Evolutionary conservation across 164 flowering plant species (phyloP).

Genomic region (Houttuynia cordata): DNA sequence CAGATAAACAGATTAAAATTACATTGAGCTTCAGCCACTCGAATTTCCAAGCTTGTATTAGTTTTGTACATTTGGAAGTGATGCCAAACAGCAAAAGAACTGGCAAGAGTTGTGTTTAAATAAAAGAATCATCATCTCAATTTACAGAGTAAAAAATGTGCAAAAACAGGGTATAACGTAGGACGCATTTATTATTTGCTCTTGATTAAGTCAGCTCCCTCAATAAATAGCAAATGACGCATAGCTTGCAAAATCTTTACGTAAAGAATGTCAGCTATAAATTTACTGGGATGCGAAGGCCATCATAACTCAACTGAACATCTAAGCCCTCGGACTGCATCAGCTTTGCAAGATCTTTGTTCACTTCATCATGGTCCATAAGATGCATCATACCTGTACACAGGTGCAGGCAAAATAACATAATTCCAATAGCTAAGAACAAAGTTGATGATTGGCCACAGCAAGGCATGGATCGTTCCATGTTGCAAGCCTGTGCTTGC

Average conservation of each 20-base stretch:
- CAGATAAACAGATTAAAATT: too few species aligned
- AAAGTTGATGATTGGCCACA: too few species aligned
- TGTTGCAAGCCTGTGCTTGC: too few species aligned
- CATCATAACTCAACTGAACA: constrained; percentile 81
- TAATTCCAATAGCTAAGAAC: too few species aligned
- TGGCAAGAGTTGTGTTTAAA: too few species aligned
- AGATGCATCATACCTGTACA: constrained; percentile 91
- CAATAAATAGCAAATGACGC: background rate
- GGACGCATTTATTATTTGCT: background rate
- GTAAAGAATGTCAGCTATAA: constrained; percentile 22
- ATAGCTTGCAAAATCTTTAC: background rate
- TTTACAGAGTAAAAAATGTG: too few species aligned
- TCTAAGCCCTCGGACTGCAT: constrained; percentile 74
- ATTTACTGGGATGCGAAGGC: constrained; percentile 61
- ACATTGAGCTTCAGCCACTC: too few species aligned
- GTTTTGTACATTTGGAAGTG: too few species aligned
- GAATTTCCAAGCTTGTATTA: too few species aligned
- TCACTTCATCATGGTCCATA: constrained; percentile 90
- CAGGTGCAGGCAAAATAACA: background rate
- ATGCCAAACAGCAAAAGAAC: too few species aligned
- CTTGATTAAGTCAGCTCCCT: background rate
- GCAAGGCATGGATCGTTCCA: too few species aligned
- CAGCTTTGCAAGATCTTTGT: constrained; percentile 40
- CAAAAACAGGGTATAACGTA: background rate
- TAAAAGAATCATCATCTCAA: too few species aligned